Conservation (phyloP, 805 yeast species). For the Nakazawaea wyomingensis region DNA sequence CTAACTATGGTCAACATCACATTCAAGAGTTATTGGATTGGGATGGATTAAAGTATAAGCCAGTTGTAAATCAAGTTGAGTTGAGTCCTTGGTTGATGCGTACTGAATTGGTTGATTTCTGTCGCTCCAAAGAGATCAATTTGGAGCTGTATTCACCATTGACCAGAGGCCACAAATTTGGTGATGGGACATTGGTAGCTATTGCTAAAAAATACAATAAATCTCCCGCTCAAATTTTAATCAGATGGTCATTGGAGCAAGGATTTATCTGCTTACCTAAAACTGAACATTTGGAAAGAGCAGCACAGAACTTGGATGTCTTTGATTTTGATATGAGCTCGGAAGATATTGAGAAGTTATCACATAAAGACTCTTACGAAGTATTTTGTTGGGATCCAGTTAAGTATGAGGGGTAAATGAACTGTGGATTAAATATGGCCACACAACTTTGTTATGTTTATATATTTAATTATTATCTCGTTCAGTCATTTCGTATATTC, state of each 20-base stretch:
- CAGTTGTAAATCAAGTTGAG: slow-evolving; percentile 47
- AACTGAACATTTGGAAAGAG: slow-evolving; percentile 28
- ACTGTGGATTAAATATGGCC: not conserved
- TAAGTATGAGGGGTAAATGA: not conserved
- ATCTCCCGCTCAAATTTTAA: slow-evolving; percentile 40
- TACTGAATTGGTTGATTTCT: slow-evolving; percentile 37
- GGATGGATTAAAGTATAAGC: slow-evolving; percentile 36
- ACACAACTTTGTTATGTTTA: too few relatives aligned
- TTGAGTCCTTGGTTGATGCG: slow-evolving; percentile 47
- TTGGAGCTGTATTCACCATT: slow-evolving; percentile 63
- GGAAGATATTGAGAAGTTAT: slow-evolving; percentile 27
- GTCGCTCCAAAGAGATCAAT: slow-evolving; percentile 38
- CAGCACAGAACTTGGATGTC: slow-evolving; percentile 30
- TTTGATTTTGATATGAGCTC: slow-evolving; percentile 32
- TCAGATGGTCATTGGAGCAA: slow-evolving; percentile 44
- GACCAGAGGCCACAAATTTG: slow-evolving; percentile 45
- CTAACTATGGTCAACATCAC: slow-evolving; percentile 58
- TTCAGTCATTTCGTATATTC: too few relatives aligned
- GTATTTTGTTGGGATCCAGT: slow-evolving; percentile 2
- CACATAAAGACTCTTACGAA: slow-evolving; percentile 23
- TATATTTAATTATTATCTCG: too few relatives aligned
- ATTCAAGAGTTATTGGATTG: slow-evolving; percentile 46
- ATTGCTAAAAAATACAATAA: slow-evolving; percentile 34
- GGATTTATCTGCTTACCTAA: slow-evolving; percentile 33
- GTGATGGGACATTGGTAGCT: slow-evolving; percentile 34